Conservation (phyloP, 2,329 filamentous ascomycete genomes). For the Arachnomyces sp. region DNA sequence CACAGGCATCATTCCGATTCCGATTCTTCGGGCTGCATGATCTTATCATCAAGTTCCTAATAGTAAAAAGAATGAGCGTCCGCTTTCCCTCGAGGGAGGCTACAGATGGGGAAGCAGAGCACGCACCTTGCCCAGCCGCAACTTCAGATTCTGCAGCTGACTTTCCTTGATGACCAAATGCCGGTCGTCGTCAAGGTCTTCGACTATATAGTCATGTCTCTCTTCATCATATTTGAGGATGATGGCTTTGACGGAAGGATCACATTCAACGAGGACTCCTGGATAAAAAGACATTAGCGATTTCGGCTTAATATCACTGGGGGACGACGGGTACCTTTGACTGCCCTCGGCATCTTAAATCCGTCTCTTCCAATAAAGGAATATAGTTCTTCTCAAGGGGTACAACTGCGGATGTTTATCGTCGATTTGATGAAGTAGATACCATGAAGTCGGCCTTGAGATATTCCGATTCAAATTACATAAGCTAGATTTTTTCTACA, state of each 20-base stretch:
- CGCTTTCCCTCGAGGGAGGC: neutral
- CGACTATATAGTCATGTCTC: constrained; percentile 41
- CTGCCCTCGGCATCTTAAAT: too few species aligned
- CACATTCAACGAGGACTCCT: constrained; percentile 42
- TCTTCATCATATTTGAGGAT: constrained; percentile 43
- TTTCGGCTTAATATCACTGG: too few species aligned
- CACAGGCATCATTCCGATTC: constrained; percentile 30
- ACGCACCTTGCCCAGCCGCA: constrained; percentile 33
- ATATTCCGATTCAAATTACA: too few species aligned
- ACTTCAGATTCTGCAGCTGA: constrained; percentile 36
- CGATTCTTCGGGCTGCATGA: constrained; percentile 41
- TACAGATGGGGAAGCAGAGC: neutral
- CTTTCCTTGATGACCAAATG: constrained; percentile 41
- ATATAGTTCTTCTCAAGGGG: too few species aligned
- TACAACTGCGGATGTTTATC: too few species aligned
- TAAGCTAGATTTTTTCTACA: too few species aligned
- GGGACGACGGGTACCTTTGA: too few species aligned
- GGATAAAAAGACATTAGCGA: neutral
- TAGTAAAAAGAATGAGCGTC: neutral
- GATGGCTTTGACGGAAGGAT: constrained; percentile 43
- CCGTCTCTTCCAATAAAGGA: too few species aligned
- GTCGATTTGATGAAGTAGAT: too few species aligned
- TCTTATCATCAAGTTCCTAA: constrained; percentile 41
- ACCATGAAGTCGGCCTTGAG: too few species aligned
- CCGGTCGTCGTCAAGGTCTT: constrained; percentile 40